Base-by-base conservation (phyloP, 768 basidiomycete species). In the Jaapia argillacea region DNA sequence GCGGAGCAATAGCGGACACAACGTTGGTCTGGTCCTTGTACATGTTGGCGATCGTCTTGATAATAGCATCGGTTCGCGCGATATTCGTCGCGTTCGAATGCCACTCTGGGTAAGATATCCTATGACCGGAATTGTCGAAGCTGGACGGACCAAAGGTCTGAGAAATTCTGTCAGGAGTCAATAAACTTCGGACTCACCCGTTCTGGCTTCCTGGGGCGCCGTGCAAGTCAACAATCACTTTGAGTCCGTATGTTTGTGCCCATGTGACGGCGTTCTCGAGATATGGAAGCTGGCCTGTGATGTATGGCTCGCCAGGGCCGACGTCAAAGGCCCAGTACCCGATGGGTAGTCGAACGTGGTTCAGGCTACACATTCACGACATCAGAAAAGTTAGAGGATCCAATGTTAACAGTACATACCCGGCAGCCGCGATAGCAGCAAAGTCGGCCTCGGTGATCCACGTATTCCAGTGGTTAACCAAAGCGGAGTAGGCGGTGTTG, bases 281-380 rank as follows among this genome's bases (percentile, higher is more conserved):
- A 61, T 82, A 88, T 16, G 77, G 70, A 25, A 84, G 64, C 57
- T 88, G 86, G 10, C 86, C 86, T 60, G 77, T 73, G 45, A 86
- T 75, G 58, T 72, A 89, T 5, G 88, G 89, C 53, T 90, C 83
- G 4, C 85, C 85, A 10, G 69, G 67, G 18, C 74, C 71, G 26
- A 89, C 77, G 45, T 92, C 87, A 53, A 81, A 89, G 1, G 85
- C 88, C 87, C 87, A 93, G 59, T 86, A 94, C 10, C 89, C 91
- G 36, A 93, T 85, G 12, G 88, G 87, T 27, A 90, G 54, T 37
- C 87, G 77, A 44, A 90, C 81, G 58, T 88, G 85, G 55, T 88
- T 90, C 42, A 89, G 65, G 13, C 85, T 85, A 54, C n/a, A 50
- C 36, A 43, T 41, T 21, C 48, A 47, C 37, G 31, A 28, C 46